Percentiles rank a stretch among this genome's conserved stretches.
These are phyloP conservation scores for Bryoerythrophyllum caledonicum DNA, from an alignment of 225 moss, liverwort and hornwort genomes.

Conservation along the genomic window DNA sequence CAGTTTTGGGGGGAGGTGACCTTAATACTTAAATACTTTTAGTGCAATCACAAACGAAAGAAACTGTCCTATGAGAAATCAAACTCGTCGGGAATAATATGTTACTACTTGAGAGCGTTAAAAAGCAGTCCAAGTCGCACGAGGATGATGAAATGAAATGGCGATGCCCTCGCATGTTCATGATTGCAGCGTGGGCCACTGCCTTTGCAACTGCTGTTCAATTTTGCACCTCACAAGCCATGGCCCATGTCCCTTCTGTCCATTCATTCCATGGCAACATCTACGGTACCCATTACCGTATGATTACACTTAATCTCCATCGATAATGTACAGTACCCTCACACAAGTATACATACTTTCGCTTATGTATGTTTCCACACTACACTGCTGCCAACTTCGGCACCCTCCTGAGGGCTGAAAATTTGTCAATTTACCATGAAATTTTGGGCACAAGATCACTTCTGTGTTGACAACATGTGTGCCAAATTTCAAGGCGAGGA, in stretches of 20 bases:
- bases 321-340: background rate
- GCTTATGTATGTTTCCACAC: no score
- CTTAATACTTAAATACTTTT: no score
- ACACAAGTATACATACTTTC: no score
- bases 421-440: no score
- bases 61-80: background rate
- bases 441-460: no score
- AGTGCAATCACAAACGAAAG: no score
- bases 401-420: no score
- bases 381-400: no score
- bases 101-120: conserved; percentile 4
- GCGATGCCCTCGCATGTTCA: conserved; percentile 14
- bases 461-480: no score
- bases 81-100: conserved; percentile 14
- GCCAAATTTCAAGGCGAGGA: no score
- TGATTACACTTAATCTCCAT: background rate
- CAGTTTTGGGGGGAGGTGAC: no score
- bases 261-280: background rate
- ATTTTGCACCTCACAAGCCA: background rate
- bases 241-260: background rate
- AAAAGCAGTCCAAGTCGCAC: background rate
- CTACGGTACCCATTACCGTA: background rate
- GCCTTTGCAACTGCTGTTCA: conserved; percentile 13
- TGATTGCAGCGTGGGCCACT: background rate
- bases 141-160: conserved; percentile 31